Conservation (phyloP, 2,329 filamentous ascomycete genomes). For the Arthrobotrys entomopaga region DNA sequence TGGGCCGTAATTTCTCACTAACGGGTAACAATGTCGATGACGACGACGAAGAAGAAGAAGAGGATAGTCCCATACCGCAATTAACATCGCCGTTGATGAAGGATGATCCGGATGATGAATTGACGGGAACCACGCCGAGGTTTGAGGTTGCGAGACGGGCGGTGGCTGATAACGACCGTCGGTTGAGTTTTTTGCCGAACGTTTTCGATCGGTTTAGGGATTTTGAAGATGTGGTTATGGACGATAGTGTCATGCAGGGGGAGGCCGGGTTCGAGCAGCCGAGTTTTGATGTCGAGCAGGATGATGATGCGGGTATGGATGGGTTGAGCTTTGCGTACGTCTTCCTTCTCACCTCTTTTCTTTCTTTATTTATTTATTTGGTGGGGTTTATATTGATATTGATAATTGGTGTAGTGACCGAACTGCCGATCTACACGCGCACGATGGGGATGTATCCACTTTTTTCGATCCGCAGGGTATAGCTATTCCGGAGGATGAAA, state of each 20-base stretch:
- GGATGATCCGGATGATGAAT: constrained; percentile 22
- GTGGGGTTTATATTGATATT: background rate
- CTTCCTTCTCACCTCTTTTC: too few relatives aligned
- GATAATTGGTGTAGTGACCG: constrained; percentile 14
- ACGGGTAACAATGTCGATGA: constrained; percentile 27
- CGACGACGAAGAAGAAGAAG: constrained; percentile 39
- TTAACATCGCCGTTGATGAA: constrained; percentile 36
- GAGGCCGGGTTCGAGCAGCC: constrained; percentile 22
- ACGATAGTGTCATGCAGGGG: constrained; percentile 36
- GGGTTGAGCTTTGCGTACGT: constrained; percentile 51
- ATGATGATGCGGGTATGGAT: constrained; percentile 25
- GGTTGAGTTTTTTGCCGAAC: constrained; percentile 46
- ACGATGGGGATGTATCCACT: constrained; percentile 35
- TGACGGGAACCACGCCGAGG: constrained; percentile 19
- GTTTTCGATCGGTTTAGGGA: constrained; percentile 38
- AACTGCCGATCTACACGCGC: constrained; percentile 19
- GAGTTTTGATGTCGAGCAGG: constrained; percentile 25
- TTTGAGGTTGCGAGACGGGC: constrained; percentile 43
- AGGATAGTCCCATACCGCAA: constrained; percentile 44
- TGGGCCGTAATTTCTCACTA: constrained; percentile 36
- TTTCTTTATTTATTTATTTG: background rate
- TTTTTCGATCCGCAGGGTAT: constrained; percentile 39
- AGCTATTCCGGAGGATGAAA: constrained; percentile 46
- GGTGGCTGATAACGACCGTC: constrained; percentile 38
- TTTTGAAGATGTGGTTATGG: constrained; percentile 37